Base-by-base conservation (phyloP, 768 basidiomycete genomes). In the Lyophyllum decastes region DNA sequence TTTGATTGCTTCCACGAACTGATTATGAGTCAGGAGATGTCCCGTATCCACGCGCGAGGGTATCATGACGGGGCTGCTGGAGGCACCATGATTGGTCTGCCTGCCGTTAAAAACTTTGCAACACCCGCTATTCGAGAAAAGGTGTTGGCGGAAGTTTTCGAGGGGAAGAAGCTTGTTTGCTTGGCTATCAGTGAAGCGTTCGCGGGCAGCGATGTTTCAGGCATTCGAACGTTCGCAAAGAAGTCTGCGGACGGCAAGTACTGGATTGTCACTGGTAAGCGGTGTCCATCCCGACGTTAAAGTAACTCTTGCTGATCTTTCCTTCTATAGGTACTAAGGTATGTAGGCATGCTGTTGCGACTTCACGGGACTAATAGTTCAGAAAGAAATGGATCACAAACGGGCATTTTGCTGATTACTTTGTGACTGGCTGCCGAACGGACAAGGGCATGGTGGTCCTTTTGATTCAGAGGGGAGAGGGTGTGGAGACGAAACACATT, bases 161-260 rank as follows among this genome's bases (percentile, higher is more conserved):
- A 76, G 7, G 86, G 83, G 17, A 84, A 86, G 72, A 89, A 89
- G 74, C 84, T 84, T 66, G 87, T 92, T 59, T 84, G 82, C 54
- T 75, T 92, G 24, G 90, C 90, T 52, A 89, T 92, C 58, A 85
- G 85, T 16, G 90, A 92, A 67, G 87, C 90, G 0, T 87, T 85
- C 66, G 90, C 88, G 1, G 88, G 85, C 8, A 83, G 81, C 52
- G 90, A 92, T 59, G 89, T 92, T 14, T 70, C 63, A 62, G 87
- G 88, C 34, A 72, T 88, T 34, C 76, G 78, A 66, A 88, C 87
- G 5, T 79, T 76, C 1, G 89, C 89, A 0, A 80, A 68, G 65
- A 82, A 86, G 67, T 84, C 76, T 17, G 82, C 80, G 46, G 89
- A 90, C 64, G 89, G 88, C 30, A 87, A 83, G 62, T 73, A 80